These are phyloP conservation scores for Xerophyta viscosa DNA, from an alignment of 106 monocot species.

Conservation along the genomic window DNA sequence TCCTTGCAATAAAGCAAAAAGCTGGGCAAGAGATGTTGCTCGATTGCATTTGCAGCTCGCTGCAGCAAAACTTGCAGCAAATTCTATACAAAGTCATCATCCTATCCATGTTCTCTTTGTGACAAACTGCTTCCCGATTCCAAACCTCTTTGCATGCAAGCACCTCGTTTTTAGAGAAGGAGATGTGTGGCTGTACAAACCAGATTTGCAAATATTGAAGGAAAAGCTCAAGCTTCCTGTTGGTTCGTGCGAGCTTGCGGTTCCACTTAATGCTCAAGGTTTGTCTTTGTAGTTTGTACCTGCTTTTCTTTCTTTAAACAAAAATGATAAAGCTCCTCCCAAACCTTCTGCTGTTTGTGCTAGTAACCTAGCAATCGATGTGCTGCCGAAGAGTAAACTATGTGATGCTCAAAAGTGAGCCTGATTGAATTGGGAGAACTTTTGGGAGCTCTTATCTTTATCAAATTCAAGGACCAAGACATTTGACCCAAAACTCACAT, in stretches of 20 bases:
- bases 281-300: slow-evolving; percentile 9
- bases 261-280: slow-evolving; percentile 48
- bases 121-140: slow-evolving; percentile 68
- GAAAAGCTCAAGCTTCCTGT: slow-evolving; percentile 63
- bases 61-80: slow-evolving; percentile 55
- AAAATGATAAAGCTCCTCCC: too few relatives aligned
- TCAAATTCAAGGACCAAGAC: too few relatives aligned
- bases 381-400: too few relatives aligned
- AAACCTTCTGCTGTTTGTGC: too few relatives aligned
- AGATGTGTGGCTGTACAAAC: slow-evolving; percentile 65
- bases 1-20: slow-evolving; percentile 46
- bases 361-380: too few relatives aligned
- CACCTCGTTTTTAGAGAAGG: slow-evolving; percentile 42
- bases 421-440: too few relatives aligned
- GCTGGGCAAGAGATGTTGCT: slow-evolving; percentile 81
- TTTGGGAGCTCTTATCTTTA: too few relatives aligned
- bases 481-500: too few relatives aligned
- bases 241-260: slow-evolving; percentile 65
- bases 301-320: too few relatives aligned
- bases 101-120: slow-evolving; percentile 56
- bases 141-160: slow-evolving; percentile 73
- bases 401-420: too few relatives aligned
- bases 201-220: slow-evolving; percentile 27
- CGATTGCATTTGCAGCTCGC: slow-evolving; percentile 76
- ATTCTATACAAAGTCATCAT: background rate